Percentiles rank a stretch among this genome's conserved stretches.
phyloP scores from a whole-genome alignment of 805 yeast species.

The Yueomyces sp. region DNA sequence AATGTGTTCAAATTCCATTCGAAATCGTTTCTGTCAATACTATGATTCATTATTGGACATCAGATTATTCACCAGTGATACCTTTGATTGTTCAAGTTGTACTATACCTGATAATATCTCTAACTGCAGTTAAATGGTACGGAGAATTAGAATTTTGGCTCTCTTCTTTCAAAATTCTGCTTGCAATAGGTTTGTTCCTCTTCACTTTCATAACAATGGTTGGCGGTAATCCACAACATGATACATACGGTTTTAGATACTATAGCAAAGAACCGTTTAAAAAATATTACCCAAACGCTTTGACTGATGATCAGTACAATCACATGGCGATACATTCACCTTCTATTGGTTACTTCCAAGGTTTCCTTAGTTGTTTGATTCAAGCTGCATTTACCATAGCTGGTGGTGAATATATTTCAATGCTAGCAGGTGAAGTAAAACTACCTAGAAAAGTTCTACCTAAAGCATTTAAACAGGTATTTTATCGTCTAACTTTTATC shows the following conservation, averaged over 20 bases:
- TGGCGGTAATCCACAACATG: slow-evolving; percentile 71
- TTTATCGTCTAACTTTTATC: slow-evolving; percentile 50
- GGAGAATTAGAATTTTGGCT: slow-evolving; percentile 80
- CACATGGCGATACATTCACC: slow-evolving; percentile 1
- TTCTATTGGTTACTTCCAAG: slow-evolving; percentile 47
- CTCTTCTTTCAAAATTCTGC: slow-evolving; percentile 54
- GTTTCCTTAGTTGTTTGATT: slow-evolving; percentile 53
- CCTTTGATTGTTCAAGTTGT: slow-evolving; percentile 52
- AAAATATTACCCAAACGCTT: slow-evolving; percentile 38
- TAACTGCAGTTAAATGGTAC: slow-evolving; percentile 59
- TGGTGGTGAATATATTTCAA: slow-evolving; percentile 75
- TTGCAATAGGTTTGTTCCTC: slow-evolving; percentile 61
- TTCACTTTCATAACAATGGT: slow-evolving; percentile 74
- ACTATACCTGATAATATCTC: slow-evolving; percentile 47
- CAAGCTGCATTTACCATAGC: slow-evolving; percentile 72
- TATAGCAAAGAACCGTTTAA: slow-evolving; percentile 46
- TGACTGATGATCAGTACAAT: not conserved
- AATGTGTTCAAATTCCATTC: slow-evolving; percentile 66
- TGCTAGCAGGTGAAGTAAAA: slow-evolving; percentile 73
- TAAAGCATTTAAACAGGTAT: slow-evolving; percentile 61
- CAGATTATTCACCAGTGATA: slow-evolving; percentile 58
- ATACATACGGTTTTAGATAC: slow-evolving; percentile 44
- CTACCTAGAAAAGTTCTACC: slow-evolving; percentile 62
- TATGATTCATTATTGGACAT: slow-evolving; percentile 69
- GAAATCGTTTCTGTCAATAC: slow-evolving; percentile 72